A percentile compares a stretch with the other conserved stretches of the same genome.
These are phyloP conservation scores for Mucor sp. DNA, from an alignment of 371 early-diverging fungal species.

Conservation along the genomic window DNA sequence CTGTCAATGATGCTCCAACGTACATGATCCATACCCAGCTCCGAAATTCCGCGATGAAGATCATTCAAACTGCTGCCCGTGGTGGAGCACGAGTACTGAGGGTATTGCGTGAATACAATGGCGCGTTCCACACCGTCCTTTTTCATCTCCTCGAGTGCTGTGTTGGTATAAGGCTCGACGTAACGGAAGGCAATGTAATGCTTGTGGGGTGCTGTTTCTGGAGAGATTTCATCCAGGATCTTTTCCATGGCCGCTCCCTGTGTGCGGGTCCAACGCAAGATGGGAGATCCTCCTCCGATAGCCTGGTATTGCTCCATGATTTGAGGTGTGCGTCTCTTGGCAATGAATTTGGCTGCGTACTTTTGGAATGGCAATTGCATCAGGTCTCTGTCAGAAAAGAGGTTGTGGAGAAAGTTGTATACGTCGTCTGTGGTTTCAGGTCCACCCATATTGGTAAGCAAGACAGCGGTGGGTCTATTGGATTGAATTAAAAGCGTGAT, in stretches of 20 bases:
- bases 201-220: slow-evolving; percentile 90
- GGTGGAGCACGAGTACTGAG: slow-evolving; percentile 96
- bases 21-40: slow-evolving; percentile 66
- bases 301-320: slow-evolving; percentile 88
- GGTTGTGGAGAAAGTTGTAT: slow-evolving; percentile 74
- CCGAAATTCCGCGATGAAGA: slow-evolving; percentile 67
- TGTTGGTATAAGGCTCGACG: slow-evolving; percentile 79
- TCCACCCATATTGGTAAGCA: slow-evolving; percentile 95
- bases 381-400: slow-evolving; percentile 95
- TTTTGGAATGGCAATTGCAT: slow-evolving; percentile 90
- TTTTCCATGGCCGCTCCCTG: slow-evolving; percentile 85
- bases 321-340: slow-evolving; percentile 82
- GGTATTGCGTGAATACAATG: slow-evolving; percentile 93
- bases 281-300: slow-evolving; percentile 97
- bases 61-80: slow-evolving; percentile 94
- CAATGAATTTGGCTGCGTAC: slow-evolving; percentile 75
- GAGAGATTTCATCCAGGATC: slow-evolving; percentile 73
- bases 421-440: slow-evolving; percentile 83
- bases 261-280: slow-evolving; percentile 84
- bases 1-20: slow-evolving; percentile 94
- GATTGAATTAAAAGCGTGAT: too few relatives aligned
- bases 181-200: slow-evolving; percentile 94
- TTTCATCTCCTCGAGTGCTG: slow-evolving; percentile 77
- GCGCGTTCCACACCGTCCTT: slow-evolving; percentile 83
- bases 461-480: slow-evolving; percentile 70